These are phyloP conservation scores for Pythium apleroticum DNA, from an alignment of 352 stramenopile species.

Conservation along the genomic window DNA sequence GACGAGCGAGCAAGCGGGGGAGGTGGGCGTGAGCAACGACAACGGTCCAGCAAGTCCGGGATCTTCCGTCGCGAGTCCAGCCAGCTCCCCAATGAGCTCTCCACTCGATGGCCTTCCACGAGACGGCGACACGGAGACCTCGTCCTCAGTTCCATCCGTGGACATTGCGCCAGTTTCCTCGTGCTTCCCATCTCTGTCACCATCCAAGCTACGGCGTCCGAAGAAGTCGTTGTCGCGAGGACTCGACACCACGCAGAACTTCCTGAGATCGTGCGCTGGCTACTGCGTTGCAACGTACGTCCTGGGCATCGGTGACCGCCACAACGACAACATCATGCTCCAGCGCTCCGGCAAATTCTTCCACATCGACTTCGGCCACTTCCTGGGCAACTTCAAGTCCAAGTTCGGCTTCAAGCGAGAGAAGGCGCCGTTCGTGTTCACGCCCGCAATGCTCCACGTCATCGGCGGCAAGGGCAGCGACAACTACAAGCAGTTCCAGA, in stretches of 20 bases:
- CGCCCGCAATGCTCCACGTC: conserved; percentile 82
- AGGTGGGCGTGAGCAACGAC: not conserved
- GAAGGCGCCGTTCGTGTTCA: conserved; percentile 92
- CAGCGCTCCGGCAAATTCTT: conserved; percentile 92
- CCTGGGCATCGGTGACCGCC: conserved; percentile 91
- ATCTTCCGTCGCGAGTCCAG: not conserved
- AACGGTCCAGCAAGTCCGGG: not conserved
- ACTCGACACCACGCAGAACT: conserved; percentile 79
- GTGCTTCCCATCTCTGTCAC: conserved; percentile 53
- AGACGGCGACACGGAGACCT: not conserved
- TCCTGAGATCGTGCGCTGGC: conserved; percentile 86
- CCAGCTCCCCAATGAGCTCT: not conserved
- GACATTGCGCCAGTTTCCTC: conserved; percentile 31
- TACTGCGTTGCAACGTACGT: conserved; percentile 95
- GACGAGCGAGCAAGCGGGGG: not conserved
- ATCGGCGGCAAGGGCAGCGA: conserved; percentile 81
- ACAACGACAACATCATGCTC: conserved; percentile 97
- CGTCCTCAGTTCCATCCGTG: not conserved
- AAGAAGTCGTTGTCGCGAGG: conserved; percentile 40
- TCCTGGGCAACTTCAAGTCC: conserved; percentile 95
- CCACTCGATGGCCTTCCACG: not conserved
- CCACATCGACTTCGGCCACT: conserved; percentile 97
- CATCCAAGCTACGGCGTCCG: conserved; percentile 32
- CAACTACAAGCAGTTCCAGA: conserved; percentile 76
- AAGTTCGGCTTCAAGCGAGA: conserved; percentile 92